Evolutionary conservation across 2,329 filamentous ascomycete genomes (phyloP).

Genomic region (Amauroascus niger): DNA sequence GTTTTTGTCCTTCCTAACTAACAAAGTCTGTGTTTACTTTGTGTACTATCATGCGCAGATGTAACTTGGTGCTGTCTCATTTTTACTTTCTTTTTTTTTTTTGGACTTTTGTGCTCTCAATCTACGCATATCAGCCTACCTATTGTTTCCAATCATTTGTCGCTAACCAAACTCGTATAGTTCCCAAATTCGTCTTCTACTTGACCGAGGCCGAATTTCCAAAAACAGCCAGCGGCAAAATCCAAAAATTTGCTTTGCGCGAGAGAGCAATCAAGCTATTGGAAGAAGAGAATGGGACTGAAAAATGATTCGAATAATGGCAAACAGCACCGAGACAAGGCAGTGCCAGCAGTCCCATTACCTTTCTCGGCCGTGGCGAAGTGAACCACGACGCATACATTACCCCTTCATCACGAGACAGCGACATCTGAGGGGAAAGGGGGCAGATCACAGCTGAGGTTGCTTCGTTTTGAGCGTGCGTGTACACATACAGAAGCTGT

Average conservation of each 20-base stretch:
- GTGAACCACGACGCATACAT: neutral
- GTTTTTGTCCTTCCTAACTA: neutral
- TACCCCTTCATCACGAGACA: neutral
- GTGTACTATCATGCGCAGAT: too few species aligned
- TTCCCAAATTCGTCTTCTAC: slow-evolving; percentile 86
- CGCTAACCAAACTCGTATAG: slow-evolving; percentile 30
- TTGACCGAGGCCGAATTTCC: slow-evolving; percentile 59
- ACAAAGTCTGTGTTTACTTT: neutral
- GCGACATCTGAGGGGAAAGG: neutral
- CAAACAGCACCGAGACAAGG: neutral
- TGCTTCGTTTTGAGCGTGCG: neutral
- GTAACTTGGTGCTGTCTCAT: neutral
- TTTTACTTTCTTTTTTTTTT: slow-evolving; percentile 1
- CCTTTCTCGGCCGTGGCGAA: neutral
- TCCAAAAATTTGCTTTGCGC: slow-evolving; percentile 82
- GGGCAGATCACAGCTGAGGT: neutral
- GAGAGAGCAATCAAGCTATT: slow-evolving; percentile 51
- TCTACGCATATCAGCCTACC: neutral
- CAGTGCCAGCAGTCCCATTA: neutral
- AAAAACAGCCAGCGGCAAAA: slow-evolving; percentile 93
- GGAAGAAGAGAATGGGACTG: slow-evolving; percentile 28
- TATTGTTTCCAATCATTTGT: neutral
- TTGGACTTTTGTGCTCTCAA: neutral
- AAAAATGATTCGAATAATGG: neutral
- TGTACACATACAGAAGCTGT: too few species aligned